Evolutionary conservation across 352 stramenopile species (phyloP).

Genomic region (Pythium sp.): DNA sequence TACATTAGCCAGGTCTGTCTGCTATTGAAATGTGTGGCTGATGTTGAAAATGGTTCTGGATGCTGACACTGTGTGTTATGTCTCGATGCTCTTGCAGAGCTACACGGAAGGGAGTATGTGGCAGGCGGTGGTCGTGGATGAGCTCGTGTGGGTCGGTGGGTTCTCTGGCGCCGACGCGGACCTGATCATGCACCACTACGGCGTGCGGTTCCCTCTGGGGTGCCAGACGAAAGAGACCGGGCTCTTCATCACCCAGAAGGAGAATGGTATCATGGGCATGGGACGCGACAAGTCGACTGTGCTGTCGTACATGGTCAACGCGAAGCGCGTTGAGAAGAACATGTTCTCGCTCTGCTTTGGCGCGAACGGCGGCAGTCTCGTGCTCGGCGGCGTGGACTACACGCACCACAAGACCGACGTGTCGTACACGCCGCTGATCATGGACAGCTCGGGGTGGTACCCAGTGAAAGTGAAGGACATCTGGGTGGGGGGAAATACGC

Average conservation of each 20-base stretch:
- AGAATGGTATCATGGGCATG: slow-evolving; percentile 90
- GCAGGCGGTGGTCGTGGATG: slow-evolving; percentile 74
- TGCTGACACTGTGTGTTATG: background rate
- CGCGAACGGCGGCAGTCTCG: slow-evolving; percentile 56
- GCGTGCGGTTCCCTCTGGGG: slow-evolving; percentile 71
- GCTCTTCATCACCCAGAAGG: slow-evolving; percentile 83
- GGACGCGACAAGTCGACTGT: slow-evolving; percentile 62
- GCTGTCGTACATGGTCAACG: slow-evolving; percentile 65
- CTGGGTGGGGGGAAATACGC: slow-evolving; percentile 44
- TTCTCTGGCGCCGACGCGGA: slow-evolving; percentile 44
- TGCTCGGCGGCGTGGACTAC: slow-evolving; percentile 79
- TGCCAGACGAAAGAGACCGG: slow-evolving; percentile 84
- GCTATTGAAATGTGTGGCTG: background rate
- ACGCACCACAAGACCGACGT: slow-evolving; percentile 63
- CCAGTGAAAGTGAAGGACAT: slow-evolving; percentile 83
- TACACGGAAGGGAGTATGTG: slow-evolving; percentile 90
- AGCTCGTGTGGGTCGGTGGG: slow-evolving; percentile 80
- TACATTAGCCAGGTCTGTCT: slow-evolving; percentile 63
- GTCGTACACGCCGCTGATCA: slow-evolving; percentile 61
- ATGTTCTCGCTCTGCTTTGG: slow-evolving; percentile 86
- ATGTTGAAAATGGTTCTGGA: background rate
- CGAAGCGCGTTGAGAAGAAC: slow-evolving; percentile 50
- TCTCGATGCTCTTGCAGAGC: slow-evolving; percentile 26
- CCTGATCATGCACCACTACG: slow-evolving; percentile 53
- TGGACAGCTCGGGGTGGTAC: slow-evolving; percentile 59